Conservation (phyloP, 139 green algal species). For the Nannochloris sp. region DNA sequence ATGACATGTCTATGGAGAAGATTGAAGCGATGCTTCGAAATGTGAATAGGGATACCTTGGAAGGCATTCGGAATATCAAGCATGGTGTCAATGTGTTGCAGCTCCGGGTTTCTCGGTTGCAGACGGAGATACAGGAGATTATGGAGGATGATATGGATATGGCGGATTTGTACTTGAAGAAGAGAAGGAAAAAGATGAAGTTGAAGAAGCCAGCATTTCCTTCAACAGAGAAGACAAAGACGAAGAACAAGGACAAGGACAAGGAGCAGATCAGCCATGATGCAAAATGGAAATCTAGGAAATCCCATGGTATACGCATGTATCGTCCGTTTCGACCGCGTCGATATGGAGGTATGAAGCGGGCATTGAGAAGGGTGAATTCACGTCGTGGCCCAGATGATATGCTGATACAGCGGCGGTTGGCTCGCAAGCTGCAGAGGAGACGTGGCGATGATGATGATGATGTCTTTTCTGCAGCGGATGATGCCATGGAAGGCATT, state of each 20-base stretch:
- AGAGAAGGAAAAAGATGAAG: not conserved
- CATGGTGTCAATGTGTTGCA: conserved; percentile 3
- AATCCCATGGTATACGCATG: too few relatives aligned
- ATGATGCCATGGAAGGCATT: not conserved
- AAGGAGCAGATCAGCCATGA: too few relatives aligned
- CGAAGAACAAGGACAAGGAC: too few relatives aligned
- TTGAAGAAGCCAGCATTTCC: too few relatives aligned
- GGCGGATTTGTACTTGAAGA: conserved; percentile 9
- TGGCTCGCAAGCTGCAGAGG: not conserved
- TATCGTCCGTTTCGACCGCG: too few relatives aligned
- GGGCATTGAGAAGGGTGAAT: too few relatives aligned
- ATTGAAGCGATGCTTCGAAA: conserved; percentile 19
- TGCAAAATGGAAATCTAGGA: too few relatives aligned
- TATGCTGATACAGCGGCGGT: not conserved
- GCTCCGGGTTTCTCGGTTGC: not conserved
- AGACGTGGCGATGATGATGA: not conserved
- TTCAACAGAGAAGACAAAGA: too few relatives aligned
- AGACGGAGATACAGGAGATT: conserved; percentile 3
- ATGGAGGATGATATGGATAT: conserved; percentile 11
- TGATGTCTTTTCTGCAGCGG: not conserved
- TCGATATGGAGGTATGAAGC: too few relatives aligned
- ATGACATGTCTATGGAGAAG: conserved; percentile 5
- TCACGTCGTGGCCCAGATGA: not conserved
- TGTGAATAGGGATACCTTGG: conserved; percentile 2
- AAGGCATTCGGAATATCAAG: not conserved